Percentiles rank a stretch among this genome's conserved stretches.
Evolutionary conservation across 805 yeast genomes (phyloP).

Genomic region (Kluyveromyces lactis): DNA sequence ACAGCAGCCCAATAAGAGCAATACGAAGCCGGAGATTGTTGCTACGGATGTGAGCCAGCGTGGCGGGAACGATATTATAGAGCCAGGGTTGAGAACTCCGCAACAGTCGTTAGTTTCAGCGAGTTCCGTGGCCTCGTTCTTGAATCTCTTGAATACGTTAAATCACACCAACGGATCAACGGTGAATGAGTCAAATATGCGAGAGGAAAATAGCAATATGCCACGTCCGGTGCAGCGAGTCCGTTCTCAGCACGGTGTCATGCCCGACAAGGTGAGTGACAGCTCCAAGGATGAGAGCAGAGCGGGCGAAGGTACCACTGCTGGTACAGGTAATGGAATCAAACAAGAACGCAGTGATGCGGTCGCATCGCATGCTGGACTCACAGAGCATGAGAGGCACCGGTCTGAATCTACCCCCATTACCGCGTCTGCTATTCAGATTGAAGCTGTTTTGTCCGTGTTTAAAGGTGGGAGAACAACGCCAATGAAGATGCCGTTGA

Average conservation of each 20-base stretch:
- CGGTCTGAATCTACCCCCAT: conserved; percentile 22
- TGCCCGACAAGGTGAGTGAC: too few relatives aligned
- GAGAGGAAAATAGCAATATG: neutral
- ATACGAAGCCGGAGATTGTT: neutral
- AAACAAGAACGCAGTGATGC: too few relatives aligned
- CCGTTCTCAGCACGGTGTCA: too few relatives aligned
- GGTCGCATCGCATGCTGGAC: neutral
- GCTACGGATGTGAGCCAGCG: neutral
- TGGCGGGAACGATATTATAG: neutral
- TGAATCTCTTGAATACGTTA: conserved; percentile 3
- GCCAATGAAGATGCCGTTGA: conserved; percentile 20
- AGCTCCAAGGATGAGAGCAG: too few relatives aligned
- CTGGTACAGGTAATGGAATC: too few relatives aligned
- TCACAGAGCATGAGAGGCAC: conserved; percentile 8
- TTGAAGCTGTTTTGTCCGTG: conserved; percentile 22
- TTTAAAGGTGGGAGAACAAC: conserved; percentile 26
- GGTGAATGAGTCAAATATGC: neutral
- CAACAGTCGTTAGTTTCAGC: conserved; percentile 4
- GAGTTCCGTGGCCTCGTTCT: conserved; percentile 1
- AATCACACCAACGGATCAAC: conserved; percentile 1
- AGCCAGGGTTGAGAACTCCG: neutral
- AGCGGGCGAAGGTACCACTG: too few relatives aligned
- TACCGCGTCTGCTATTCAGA: conserved; percentile 23
- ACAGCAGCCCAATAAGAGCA: conserved; percentile 3
- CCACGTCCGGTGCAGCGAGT: too few relatives aligned